Conservation (phyloP, 2,329 filamentous ascomycete species). For the Alternaria solani region DNA sequence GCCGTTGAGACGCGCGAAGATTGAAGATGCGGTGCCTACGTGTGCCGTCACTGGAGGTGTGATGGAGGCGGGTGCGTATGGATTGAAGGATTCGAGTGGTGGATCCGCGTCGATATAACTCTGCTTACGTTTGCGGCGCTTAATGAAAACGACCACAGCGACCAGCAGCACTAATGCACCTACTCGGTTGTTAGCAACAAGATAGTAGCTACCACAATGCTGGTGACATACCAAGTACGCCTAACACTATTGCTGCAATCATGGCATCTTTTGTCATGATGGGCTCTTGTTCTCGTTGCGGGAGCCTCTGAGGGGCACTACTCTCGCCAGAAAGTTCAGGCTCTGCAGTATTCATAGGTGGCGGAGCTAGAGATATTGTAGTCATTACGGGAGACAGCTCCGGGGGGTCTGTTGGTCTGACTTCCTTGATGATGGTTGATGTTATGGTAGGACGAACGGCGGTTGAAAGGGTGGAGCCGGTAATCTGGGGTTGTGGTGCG, state of each 20-base stretch:
- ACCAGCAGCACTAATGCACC: slow-evolving; percentile 40
- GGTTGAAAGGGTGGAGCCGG: slow-evolving; percentile 3
- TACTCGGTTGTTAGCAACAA: slow-evolving; percentile 16
- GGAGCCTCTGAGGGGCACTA: neutral
- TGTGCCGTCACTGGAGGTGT: slow-evolving; percentile 36
- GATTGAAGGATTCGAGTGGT: slow-evolving; percentile 38
- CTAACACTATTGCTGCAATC: slow-evolving; percentile 42
- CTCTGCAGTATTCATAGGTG: slow-evolving; percentile 3
- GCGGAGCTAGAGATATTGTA: neutral
- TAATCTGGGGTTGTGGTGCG: slow-evolving; percentile 20
- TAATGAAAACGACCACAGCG: slow-evolving; percentile 32
- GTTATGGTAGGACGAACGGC: slow-evolving; percentile 8
- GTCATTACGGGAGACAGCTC: slow-evolving; percentile 1
- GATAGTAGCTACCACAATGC: neutral
- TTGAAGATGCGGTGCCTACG: slow-evolving; percentile 14
- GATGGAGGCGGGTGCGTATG: slow-evolving; percentile 31
- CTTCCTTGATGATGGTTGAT: slow-evolving; percentile 4
- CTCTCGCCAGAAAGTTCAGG: neutral
- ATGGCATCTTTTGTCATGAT: slow-evolving; percentile 41
- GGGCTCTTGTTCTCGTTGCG: slow-evolving; percentile 13
- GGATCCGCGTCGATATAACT: slow-evolving; percentile 26
- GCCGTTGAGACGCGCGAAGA: slow-evolving; percentile 20
- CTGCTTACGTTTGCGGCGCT: slow-evolving; percentile 31
- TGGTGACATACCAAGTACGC: slow-evolving; percentile 37
- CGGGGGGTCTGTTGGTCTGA: slow-evolving; percentile 2